These are phyloP conservation scores for Wickerhamiella kurtzmanii DNA, from an alignment of 805 yeast species.

Conservation along the genomic window DNA sequence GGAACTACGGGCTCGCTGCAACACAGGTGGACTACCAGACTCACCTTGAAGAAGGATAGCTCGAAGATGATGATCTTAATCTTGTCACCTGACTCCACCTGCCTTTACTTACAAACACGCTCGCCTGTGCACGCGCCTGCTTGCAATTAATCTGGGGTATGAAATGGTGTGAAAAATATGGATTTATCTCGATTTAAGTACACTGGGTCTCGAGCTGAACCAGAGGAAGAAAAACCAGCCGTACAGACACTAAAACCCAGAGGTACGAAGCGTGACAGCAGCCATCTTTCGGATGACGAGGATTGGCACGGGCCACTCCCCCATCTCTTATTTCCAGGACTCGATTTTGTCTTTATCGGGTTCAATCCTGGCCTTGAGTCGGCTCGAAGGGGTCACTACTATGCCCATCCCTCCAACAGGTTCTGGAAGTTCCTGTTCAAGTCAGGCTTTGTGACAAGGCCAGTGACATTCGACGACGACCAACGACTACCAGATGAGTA, in stretches of 20 bases:
- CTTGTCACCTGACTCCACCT: not conserved
- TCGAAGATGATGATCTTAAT: no score
- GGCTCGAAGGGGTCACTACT: constrained; percentile 48
- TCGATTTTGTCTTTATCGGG: constrained; percentile 47
- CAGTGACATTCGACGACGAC: constrained; percentile 31
- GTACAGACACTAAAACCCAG: no score
- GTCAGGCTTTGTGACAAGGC: constrained; percentile 31
- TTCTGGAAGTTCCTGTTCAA: constrained; percentile 56
- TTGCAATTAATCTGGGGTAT: not conserved
- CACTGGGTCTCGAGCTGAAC: not conserved
- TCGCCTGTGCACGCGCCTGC: no score
- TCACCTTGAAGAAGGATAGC: not conserved
- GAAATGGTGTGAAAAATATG: not conserved
- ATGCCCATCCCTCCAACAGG: constrained; percentile 54
- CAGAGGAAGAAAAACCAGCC: no score
- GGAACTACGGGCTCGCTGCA: no score
- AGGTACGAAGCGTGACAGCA: not conserved
- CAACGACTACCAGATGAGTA: constrained; percentile 29
- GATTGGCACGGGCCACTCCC: constrained; percentile 18
- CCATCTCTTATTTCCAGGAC: constrained; percentile 21
- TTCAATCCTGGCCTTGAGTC: constrained; percentile 61
- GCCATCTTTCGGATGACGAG: not conserved
- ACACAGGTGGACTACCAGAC: not conserved
- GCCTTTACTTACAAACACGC: not conserved
- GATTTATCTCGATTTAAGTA: not conserved